Base-by-base conservation (phyloP, 768 basidiomycete species). In the Rhizopogon roseolus region DNA sequence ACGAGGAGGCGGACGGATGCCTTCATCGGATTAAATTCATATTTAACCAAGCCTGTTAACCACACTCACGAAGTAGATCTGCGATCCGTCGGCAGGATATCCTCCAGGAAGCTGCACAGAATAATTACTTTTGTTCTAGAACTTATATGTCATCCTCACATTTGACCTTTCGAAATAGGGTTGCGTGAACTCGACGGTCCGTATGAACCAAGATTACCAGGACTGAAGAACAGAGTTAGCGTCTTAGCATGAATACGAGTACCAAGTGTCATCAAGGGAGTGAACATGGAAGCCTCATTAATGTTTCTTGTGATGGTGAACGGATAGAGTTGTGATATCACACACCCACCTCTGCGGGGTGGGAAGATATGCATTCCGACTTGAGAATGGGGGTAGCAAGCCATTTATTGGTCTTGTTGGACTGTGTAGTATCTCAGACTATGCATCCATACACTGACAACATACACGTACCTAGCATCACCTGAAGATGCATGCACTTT, bases 181-280 rank as follows among this genome's bases (percentile, higher is more conserved):
- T 57, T 53, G 56, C 53, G 46, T 34, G 46, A 49, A 54, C 34
- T 60, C 55, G 59, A 57, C 53, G 53, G 55, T 7, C 66, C 64
- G 59, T 72, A 72, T 38, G 65, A 62, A 38, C 61, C 49, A 37
- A 70, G 48, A 54, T 69, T 68, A 58, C 60, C 66, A 19, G 74
- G 73, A 51, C 74, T 75, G 45, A 54, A 54, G 29, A 54, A 34
- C 41, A 41, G n/a, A 39, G 56, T 67, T 22, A 62, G 46, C 14
- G 5, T 36, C 14, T 32, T 34, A 13, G 19, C 13, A 22, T 36
- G 14, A 9, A 6, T 14, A 4, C 5, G 14, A 1, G 46, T 48
- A 22, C 19, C 19, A 36, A 36, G 19, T 36, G 14, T 36, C 19
- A 14, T 48, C 13, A 14, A 34, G 7, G 4, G 17, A 48, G 45